These are phyloP conservation scores for Vaccinium darrowii DNA, from an alignment of 148 eudicot species.

Conservation along the genomic window DNA sequence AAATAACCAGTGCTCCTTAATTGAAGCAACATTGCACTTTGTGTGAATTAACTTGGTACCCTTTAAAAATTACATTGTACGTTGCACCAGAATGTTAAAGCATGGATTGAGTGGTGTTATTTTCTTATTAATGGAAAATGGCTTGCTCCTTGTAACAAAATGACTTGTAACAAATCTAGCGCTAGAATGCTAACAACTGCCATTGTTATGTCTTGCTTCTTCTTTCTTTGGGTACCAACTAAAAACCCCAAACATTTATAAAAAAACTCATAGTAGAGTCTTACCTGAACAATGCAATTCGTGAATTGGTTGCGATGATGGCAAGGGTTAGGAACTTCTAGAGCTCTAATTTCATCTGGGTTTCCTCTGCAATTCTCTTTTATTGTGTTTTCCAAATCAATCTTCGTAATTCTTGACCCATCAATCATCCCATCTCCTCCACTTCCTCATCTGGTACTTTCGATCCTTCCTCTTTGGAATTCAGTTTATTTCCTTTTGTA, in stretches of 20 bases:
- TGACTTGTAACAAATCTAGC: no score
- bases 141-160: no score
- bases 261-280: neutral
- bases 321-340: constrained; percentile 42
- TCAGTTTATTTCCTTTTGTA: neutral
- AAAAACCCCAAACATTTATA: neutral
- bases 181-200: no score
- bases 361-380: constrained; percentile 44
- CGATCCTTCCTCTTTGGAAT: neutral
- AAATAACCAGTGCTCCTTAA: no score
- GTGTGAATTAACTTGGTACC: no score
- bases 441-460: constrained; percentile 40
- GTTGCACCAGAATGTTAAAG: no score
- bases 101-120: no score
- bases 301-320: constrained; percentile 29
- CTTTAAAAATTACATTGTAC: no score
- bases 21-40: no score
- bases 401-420: constrained; percentile 37
- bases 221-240: no score
- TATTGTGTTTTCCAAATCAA: constrained; percentile 50
- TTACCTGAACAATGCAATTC: neutral
- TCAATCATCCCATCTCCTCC: neutral
- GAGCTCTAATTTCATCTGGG: constrained; percentile 49
- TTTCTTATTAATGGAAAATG: no score
- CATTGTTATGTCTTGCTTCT: no score